Base-by-base conservation (phyloP, 1,284 basidiomycete species). In the Rhizoctonia solani region DNA sequence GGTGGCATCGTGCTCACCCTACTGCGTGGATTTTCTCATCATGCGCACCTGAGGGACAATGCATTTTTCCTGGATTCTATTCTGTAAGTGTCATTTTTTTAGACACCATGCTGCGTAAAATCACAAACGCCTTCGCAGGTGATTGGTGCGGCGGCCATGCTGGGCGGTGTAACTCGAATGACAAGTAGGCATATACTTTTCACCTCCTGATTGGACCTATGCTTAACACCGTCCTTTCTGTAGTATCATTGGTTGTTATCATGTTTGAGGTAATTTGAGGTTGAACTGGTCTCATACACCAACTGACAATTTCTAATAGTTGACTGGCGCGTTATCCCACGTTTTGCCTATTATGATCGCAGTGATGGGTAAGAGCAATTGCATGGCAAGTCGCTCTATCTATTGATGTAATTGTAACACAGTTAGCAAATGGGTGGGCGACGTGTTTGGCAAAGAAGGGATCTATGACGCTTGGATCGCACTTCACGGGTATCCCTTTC, bases 141-240 rank as follows among this genome's bases (percentile, higher is more conserved):
- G 23, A 86, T 93, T 39, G 91, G 91, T 0, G 90, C 90, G 19
- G 87, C 90, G 30, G 88, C 89, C 1, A 88, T 91, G 82, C 78
- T 93, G 0, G 89, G 86, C 6, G 91, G 91, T 2, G 89, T 92
- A 2, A 93, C 90, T 3, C 79, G 88, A 67, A 92, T 92, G 86
- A 92, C 85, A 29, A 84, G 88, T 89, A 71, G 73, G 84, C 74
- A 9, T 2, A 14, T 9, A 41, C 32, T 6, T 44, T 8, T 55
- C 23, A 4, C n/a, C 3, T 0, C 44, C 21, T 59, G 30, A 67
- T 44, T 29, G 29, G 44, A 8, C 54, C 53, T n/a, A n/a, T n/a
- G n/a, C n/a, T 21, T 50, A 69, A 47, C 66, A 54, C 34, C 46
- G 25, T 27, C 23, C 16, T 30, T 21, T 21, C 19, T 37, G 37